Base-by-base conservation (phyloP, 345 rosid species). In the Aethionema arabicum region DNA sequence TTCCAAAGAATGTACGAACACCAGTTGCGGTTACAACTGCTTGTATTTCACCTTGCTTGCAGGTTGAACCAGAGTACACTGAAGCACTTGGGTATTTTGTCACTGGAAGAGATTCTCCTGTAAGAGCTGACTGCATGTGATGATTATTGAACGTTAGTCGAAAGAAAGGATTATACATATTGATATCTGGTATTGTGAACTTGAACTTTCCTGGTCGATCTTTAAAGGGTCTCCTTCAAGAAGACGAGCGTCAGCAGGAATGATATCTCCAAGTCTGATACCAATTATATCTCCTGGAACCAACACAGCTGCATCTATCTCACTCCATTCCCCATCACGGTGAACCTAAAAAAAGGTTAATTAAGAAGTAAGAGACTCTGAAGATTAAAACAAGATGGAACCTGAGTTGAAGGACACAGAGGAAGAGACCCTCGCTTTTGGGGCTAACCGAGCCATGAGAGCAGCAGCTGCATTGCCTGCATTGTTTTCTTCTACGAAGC, bases 1-100 rank as follows among this genome's bases (percentile, higher is more conserved):
- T 90, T 43, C 97, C 95, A 10, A 90, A 90, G 90, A 90, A 90
- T 57, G 95, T 90, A 50, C 77, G 91, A 2, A 90, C 95, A 59
- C 97, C 97, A 10, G 97, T 90, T 0, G 95, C 98, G 8, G 84
- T 88, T 37, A 88, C 88, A 53, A 91, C 83, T 11, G 95, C 98
- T 76, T 91, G 96, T 13, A 91, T 84, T 59, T 91, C 96, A 39
- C 97, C 97, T 85, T 83, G 91, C 70, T 90, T 90, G 43, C 95
- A 90, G 27, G 91, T 90, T 66, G 98, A 91, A 43, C 95, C 96
- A 15, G 96, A 86, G 78, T 83, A 91, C 50, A 91, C 88, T 56
- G 90, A 85, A 37, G 72, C 73, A 11, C 96, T 88, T 0, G 96
- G 87, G 59, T 70, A 42, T 59, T 83, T 91, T 6, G 95, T 83